Evolutionary conservation across 352 stramenopile species (phyloP).

Genomic region (Phytophthora litchii): DNA sequence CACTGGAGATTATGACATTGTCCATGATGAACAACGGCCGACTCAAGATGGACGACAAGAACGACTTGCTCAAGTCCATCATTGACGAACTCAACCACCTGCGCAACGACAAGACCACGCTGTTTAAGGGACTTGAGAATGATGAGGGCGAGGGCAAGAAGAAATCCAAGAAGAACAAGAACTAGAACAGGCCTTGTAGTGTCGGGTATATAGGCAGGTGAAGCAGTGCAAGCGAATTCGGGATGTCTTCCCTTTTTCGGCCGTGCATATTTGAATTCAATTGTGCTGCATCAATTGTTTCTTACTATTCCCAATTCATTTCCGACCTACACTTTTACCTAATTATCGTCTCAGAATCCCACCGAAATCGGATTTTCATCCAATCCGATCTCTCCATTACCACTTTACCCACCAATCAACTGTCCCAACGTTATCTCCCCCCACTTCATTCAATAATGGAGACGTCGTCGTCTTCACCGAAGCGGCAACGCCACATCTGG

Average conservation of each 20-base stretch:
- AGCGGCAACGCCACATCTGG: conserved; percentile 76
- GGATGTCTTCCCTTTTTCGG: conserved; percentile 1
- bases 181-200: conserved; percentile 17
- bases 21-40: conserved; percentile 90
- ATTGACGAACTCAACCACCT: conserved; percentile 85
- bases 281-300: conserved; percentile 16
- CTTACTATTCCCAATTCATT: too few relatives aligned
- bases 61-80: conserved; percentile 82
- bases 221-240: conserved; percentile 7
- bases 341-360: too few relatives aligned
- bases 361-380: conserved; percentile 9
- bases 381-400: conserved; percentile 6
- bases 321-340: neutral
- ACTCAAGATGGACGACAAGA: conserved; percentile 90
- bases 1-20: conserved; percentile 90
- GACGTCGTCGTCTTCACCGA: conserved; percentile 21
- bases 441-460: conserved; percentile 32
- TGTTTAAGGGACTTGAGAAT: conserved; percentile 81
- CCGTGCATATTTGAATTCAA: conserved; percentile 24
- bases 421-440: conserved; percentile 9
- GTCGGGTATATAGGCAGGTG: conserved; percentile 25
- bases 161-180: conserved; percentile 25
- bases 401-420: conserved; percentile 18
- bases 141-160: conserved; percentile 22
- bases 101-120: conserved; percentile 84